Base-by-base conservation (phyloP, 2,329 filamentous ascomycete species). In the Seiridium unicorne region DNA sequence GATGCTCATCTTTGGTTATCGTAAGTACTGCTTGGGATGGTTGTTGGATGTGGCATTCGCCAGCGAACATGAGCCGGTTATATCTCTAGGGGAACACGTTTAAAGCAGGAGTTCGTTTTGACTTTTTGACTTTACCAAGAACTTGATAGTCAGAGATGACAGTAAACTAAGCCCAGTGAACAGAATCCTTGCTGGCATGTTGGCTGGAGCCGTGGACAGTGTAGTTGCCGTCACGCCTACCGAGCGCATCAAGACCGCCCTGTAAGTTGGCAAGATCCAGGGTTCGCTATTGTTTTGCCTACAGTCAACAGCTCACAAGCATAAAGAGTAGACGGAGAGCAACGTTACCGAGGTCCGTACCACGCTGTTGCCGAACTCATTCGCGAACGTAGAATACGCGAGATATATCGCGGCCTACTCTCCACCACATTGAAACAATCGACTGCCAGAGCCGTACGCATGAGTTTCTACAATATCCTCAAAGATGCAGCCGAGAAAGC, bases 151-250 rank as follows among this genome's bases (percentile, higher is more conserved):
- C 11, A 18, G 26, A 4, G 13, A n/a, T 1, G n/a, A 48, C n/a
- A 86, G 85, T 0, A 81, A 77, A 1, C 71, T 89, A 6, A 83
- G 84, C 0, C 81, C 86, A 0, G 66, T 77, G 0, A 74, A 82
- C 2, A 87, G 84, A 44, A 78, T 90, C n/a, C 67, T 84, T 0
- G 86, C 86, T 4, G 88, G 88, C 7, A 89, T 89, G 84, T 74
- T 79, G 1, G 84, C 85, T 0, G 88, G 88, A 0, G 79, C 86
- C 0, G 79, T 87, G 0, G 86, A 87, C 18, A 85, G 81, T 58
- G 77, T 87, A 0, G 79, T 83, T n/a, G 86, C 86, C 1, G 87
- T 90, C 1, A 90, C 87, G 2, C 88, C 88, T 0, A 88, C 85
- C 0, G 88, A 90, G 67, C 79, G 87, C 13, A 84, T 90, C 67